A percentile compares a stretch with the other conserved stretches of the same genome.
Conservation (phyloP, 2,329 filamentous ascomycete genomes). For the Calonectria henricotiae region DNA sequence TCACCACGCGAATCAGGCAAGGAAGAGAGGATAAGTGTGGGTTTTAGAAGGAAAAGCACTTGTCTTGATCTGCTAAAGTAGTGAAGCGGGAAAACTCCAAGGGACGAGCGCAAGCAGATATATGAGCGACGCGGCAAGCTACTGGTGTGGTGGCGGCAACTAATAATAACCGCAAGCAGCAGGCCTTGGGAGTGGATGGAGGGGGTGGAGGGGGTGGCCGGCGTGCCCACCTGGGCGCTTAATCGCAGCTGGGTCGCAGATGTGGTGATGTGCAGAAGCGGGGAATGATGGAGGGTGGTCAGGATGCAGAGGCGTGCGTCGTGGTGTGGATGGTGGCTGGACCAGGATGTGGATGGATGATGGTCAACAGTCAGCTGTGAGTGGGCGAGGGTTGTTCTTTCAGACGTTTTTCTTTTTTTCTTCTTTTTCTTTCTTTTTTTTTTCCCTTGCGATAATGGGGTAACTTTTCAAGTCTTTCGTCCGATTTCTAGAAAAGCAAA, state of each 20-base stretch:
- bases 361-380: constrained; percentile 14
- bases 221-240: constrained; percentile 52
- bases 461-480: not conserved
- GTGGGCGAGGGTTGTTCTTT: not conserved
- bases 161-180: constrained; percentile 52
- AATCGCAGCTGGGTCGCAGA: constrained; percentile 40
- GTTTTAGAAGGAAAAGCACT: not conserved
- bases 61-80: not conserved
- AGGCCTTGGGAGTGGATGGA: constrained; percentile 45
- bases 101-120: constrained; percentile 26
- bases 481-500: constrained; percentile 3
- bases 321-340: constrained; percentile 23
- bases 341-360: constrained; percentile 14
- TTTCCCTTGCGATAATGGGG: not conserved
- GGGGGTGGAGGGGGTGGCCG: constrained; percentile 23
- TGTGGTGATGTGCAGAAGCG: constrained; percentile 44
- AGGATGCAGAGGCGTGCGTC: constrained; percentile 23
- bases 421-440: not conserved
- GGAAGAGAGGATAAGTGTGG: constrained; percentile 27
- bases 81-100: not conserved
- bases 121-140: constrained; percentile 34
- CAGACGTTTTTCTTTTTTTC: constrained; percentile 3
- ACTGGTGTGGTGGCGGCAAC: constrained; percentile 47
- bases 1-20: constrained; percentile 37
- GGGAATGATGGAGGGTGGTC: constrained; percentile 36